Percentiles rank a stretch among this genome's conserved stretches.
These are phyloP conservation scores for Camelina hispida DNA, from an alignment of 345 rosid genomes.

Conservation along the genomic window DNA sequence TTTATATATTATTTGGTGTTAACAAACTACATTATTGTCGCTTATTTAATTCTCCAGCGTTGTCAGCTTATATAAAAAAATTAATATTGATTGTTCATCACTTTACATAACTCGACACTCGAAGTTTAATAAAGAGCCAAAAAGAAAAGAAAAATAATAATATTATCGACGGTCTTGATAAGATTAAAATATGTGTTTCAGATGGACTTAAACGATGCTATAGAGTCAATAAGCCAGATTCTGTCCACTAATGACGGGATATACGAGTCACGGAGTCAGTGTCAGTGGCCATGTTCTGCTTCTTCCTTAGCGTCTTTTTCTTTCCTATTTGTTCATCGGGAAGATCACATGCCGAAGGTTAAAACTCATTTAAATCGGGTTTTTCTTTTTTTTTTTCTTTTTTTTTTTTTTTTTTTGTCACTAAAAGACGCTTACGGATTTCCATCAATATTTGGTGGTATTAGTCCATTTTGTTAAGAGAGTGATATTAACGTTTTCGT, in stretches of 20 bases:
- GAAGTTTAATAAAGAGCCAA: background rate
- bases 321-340: too few species aligned
- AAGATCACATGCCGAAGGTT: too few species aligned
- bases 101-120: background rate
- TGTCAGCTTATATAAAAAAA: background rate
- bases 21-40: too few species aligned
- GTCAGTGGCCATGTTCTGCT: background rate
- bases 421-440: too few species aligned
- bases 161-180: background rate
- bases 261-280: background rate
- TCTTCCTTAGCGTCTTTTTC: background rate
- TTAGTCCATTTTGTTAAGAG: too few species aligned
- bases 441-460: too few species aligned
- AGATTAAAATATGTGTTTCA: background rate
- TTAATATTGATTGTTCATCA: background rate
- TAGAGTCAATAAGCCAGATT: background rate
- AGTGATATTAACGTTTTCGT: too few species aligned
- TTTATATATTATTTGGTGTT: too few species aligned
- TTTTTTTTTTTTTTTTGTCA: too few species aligned
- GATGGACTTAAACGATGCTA: background rate
- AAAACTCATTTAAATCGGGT: too few species aligned
- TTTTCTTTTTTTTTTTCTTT: too few species aligned
- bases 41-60: background rate
- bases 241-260: background rate
- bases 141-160: background rate